Evolutionary conservation across 345 rosid genomes (phyloP), one percentile per base, ranked within the genome.

Genomic region (Gynandropsis gynandra): DNA sequence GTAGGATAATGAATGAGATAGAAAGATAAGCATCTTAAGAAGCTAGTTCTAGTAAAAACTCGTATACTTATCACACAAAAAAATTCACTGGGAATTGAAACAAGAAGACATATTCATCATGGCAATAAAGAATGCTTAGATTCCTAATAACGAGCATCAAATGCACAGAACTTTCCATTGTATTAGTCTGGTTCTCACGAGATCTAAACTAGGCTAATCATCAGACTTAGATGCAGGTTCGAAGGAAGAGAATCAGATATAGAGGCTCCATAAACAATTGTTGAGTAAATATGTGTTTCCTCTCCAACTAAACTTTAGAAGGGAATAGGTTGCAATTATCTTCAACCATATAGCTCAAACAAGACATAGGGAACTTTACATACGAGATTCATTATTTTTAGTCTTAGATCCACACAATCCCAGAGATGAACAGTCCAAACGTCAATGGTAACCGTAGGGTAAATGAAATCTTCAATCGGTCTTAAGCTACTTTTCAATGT

Each of bases 181-280:
- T 9, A 36, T 4, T 36, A 10, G 10, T 9, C 4, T 4, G 40
- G 10, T 36, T 7, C 40, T 9, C 40, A 36, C 40, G n/a, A 36
- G 11, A 36, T 36, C 40, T 9, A 36, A 36, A 57, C 37, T 21
- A 58, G 16, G 31, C 14, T 16, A 38, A 58, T 4, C 13, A n/a
- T 9, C 40, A 5, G 40, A 36, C 4, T 7, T 4, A 36, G 13
- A 36, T 36, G 40, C n/a, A 36, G 10, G 18, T 15, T 1, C 29
- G 6, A 39, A 58, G 12, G 42, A 1, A 41, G 32, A 4, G 11
- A 60, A 8, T 33, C 7, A 45, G 49, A 19, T 49, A 59, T 35
- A 55, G 16, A 31, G 17, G 7, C 32, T 17, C 20, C 52, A 19
- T 1, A 13, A 15, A 19, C 47, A n/a, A 5, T 32, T 18, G 7